Conservation (phyloP, 1,139 yeast genomes). For the Geotrichum aggregatum region DNA sequence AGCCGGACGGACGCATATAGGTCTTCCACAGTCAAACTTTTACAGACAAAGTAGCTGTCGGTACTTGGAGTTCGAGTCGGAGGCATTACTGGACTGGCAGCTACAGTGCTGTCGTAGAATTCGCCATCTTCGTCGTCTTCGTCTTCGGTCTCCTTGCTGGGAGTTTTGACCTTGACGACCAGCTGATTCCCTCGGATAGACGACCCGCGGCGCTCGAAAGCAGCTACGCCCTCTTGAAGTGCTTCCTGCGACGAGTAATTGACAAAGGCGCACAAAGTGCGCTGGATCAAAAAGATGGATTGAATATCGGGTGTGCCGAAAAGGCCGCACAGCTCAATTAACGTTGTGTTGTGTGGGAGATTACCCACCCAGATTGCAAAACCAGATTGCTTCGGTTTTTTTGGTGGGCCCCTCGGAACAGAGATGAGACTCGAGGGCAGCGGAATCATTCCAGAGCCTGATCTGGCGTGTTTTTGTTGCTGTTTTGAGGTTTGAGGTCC, state of each 20-base stretch:
- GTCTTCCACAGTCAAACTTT: conserved; percentile 41
- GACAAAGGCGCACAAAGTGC: conserved; percentile 43
- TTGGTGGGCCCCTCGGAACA: conserved; percentile 34
- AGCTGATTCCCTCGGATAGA: conserved; percentile 36
- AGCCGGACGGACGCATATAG: conserved; percentile 36
- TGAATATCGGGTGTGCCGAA: conserved; percentile 40
- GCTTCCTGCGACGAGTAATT: conserved; percentile 36
- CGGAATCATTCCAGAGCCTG: neutral
- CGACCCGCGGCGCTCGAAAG: conserved; percentile 33
- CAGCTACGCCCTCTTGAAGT: conserved; percentile 34
- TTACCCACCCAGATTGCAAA: conserved; percentile 45
- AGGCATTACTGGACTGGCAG: conserved; percentile 3
- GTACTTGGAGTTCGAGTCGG: neutral
- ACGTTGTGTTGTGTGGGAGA: conserved; percentile 37
- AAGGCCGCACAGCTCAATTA: conserved; percentile 36
- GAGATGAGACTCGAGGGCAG: conserved; percentile 7
- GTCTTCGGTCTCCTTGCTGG: conserved; percentile 2
- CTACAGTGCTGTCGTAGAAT: conserved; percentile 1
- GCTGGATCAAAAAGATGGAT: conserved; percentile 40
- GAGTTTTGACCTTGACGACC: conserved; percentile 30
- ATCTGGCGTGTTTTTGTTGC: neutral
- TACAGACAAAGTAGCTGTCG: conserved; percentile 41
- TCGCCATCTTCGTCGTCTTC: conserved; percentile 5
- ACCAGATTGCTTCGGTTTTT: conserved; percentile 40
- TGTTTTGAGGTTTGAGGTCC: neutral